Percentiles rank a stretch among this genome's conserved stretches.
phyloP scores from a whole-genome alignment of 2,329 filamentous ascomycete genomes.

The Microdochium paspali region DNA sequence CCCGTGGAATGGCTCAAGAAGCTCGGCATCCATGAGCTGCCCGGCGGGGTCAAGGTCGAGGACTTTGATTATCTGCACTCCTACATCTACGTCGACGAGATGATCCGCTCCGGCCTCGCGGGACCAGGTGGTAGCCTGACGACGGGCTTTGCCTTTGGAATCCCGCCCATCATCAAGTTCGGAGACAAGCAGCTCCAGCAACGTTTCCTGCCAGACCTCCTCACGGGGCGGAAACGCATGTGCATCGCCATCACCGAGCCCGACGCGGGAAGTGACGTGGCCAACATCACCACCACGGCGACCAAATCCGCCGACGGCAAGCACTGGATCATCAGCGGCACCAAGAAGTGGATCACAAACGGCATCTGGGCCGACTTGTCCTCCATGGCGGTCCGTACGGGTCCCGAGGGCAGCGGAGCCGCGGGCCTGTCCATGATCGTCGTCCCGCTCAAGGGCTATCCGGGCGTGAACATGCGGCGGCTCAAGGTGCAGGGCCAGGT shows the following conservation, averaged over 20 bases:
- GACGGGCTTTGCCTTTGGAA: conserved; percentile 62
- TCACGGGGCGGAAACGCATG: conserved; percentile 54
- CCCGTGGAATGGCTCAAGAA: conserved; percentile 59
- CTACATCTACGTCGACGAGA: conserved; percentile 63
- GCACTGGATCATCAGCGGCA: conserved; percentile 63
- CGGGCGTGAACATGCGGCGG: conserved; percentile 58
- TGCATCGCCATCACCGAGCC: conserved; percentile 78
- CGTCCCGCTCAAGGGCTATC: conserved; percentile 58
- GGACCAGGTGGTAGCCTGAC: conserved; percentile 59
- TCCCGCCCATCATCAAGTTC: conserved; percentile 64
- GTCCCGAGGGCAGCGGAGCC: conserved; percentile 45
- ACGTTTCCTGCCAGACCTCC: conserved; percentile 56
- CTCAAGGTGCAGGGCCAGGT: conserved; percentile 58
- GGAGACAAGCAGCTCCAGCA: conserved; percentile 53
- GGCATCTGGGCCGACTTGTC: conserved; percentile 61
- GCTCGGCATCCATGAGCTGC: conserved; percentile 55
- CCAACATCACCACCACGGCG: conserved; percentile 62
- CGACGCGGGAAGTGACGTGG: conserved; percentile 63
- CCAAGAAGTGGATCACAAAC: conserved; percentile 75
- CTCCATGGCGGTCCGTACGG: conserved; percentile 66
- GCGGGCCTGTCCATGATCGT: conserved; percentile 57
- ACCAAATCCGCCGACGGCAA: conserved; percentile 52
- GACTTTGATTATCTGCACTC: conserved; percentile 67
- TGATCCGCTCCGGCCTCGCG: conserved; percentile 53
- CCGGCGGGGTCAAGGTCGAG: conserved; percentile 58